Evolutionary conservation across 1,284 basidiomycete species (phyloP), one percentile per base, ranked within the genome.

Genomic region (Sutorius eximius): DNA sequence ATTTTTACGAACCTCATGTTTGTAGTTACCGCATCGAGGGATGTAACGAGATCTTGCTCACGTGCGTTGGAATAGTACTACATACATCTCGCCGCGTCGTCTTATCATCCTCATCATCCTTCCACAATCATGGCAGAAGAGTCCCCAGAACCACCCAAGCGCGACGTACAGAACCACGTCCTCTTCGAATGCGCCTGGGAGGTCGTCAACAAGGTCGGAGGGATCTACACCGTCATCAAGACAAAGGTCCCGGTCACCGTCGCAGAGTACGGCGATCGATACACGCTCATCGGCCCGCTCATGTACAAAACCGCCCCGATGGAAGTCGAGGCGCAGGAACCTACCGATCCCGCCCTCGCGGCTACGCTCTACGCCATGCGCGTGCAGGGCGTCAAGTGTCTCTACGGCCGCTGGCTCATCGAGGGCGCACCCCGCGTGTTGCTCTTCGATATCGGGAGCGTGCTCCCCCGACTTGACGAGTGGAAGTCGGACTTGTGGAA

Each of bases 401-500:
- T 98, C 56, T 98, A 98, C 73, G 96, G 96, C 22, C 85, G 94
- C 55, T 99, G 96, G 96, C 85, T 99, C 57, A 95, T 99, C 73
- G 95, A 99, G 67, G 95, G 95, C 56, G 89, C 91, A 13, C 96
- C 96, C 16, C 86, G 86, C 49, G 96, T 98, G 55, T 83, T 99
- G 45, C 83, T 99, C 52, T 98, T 99, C 69, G 96, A 99, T 76
- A 96, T 92, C 10, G 91, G 92, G 52, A 92, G 88, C 70, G 86
- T 87, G 74, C 93, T 91, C 72, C 82, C 86, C 65, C 84, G 90
- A 13, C 81, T 98, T 60, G 95, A 98, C 74, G 96, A 99, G 73
- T 99, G 96, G 96, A 99, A 99, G 75, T 85, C 85, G 51, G 96
- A 99, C 70, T 83, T 99, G 15, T 99, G 96, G 96, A 97, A 96